Evolutionary conservation across 441 rosid genomes (phyloP).

Genomic region (Populus hybrid): DNA sequence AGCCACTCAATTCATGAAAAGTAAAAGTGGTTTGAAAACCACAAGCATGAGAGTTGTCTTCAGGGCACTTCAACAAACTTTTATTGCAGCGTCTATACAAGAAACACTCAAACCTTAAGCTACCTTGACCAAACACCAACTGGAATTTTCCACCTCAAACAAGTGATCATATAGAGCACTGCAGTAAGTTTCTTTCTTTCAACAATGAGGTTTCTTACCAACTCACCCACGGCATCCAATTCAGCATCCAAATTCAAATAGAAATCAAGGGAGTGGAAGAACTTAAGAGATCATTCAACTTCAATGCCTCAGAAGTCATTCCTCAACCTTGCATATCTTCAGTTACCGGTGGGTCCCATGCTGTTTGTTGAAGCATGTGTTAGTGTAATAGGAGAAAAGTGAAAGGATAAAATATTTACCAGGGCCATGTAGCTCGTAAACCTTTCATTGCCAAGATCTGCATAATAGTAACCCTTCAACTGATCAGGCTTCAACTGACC

Average conservation of each 20-base stretch:
- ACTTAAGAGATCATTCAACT: constrained; percentile 99
- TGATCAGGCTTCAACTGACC: constrained; percentile 97
- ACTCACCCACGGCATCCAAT: constrained; percentile 82
- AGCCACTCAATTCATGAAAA: constrained; percentile 21
- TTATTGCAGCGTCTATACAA: constrained; percentile 28
- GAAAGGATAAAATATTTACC: constrained; percentile 95
- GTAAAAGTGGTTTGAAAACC: constrained; percentile 31
- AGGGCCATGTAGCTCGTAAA: constrained; percentile 99
- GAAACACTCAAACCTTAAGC: constrained; percentile 42
- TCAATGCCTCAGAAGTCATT: constrained; percentile 99
- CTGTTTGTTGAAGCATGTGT: constrained; percentile 99
- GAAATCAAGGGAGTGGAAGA: constrained; percentile 95
- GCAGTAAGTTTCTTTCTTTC: constrained; percentile 75
- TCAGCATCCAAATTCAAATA: constrained; percentile 79
- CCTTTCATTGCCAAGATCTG: constrained; percentile 99
- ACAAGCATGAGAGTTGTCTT: constrained; percentile 22
- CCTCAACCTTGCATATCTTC: constrained; percentile 99
- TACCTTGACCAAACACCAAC: constrained; percentile 47
- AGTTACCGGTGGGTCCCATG: constrained; percentile 85
- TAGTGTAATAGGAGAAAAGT: constrained; percentile 72
- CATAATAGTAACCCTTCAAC: constrained; percentile 82
- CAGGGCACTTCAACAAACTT: constrained; percentile 23
- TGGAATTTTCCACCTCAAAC: constrained; percentile 52
- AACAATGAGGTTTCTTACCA: constrained; percentile 82
- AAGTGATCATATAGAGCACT: constrained; percentile 50